Evolutionary conservation across 129 eudicot species (phyloP).

Genomic region (Flaveria robusta): DNA sequence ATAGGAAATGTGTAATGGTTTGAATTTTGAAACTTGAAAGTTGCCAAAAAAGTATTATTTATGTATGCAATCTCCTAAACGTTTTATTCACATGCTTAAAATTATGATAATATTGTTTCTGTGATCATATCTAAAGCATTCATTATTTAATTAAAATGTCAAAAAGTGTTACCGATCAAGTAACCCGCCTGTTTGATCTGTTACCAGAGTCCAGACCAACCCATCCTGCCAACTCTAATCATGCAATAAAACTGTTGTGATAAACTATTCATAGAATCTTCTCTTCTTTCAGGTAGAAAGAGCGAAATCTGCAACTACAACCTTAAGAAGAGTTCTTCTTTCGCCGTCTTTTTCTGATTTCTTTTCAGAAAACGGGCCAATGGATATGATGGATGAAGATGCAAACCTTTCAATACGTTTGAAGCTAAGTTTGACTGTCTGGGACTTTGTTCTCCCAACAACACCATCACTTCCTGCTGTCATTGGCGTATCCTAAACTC

Average conservation of each 20-base stretch:
- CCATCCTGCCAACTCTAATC: background rate
- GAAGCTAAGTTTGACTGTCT: constrained; percentile 77
- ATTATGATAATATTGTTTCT: background rate
- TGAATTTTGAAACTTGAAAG: background rate
- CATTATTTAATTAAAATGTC: background rate
- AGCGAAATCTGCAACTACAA: constrained; percentile 72
- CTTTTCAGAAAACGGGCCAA: constrained; percentile 60
- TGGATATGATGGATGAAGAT: constrained; percentile 98
- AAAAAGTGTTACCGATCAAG: background rate
- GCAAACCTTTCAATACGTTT: constrained; percentile 72
- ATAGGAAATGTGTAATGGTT: background rate
- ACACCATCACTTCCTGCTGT: constrained; percentile 99
- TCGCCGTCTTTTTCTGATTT: constrained; percentile 84
- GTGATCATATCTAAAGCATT: background rate
- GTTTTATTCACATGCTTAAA: background rate
- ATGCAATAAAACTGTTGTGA: constrained; percentile 7
- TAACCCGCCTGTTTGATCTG: background rate
- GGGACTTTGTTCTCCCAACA: constrained; percentile 84
- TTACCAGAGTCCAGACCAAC: background rate
- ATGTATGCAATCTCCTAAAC: constrained; percentile 8
- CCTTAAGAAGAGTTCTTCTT: constrained; percentile 71
- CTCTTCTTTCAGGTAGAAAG: constrained; percentile 62
- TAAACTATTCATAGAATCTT: constrained; percentile 19
- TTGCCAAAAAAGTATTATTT: background rate
- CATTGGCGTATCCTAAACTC: constrained; percentile 84